phyloP scores from a whole-genome alignment of 2,329 filamentous ascomycete species.

The Neopestalotiopsis rosae region DNA sequence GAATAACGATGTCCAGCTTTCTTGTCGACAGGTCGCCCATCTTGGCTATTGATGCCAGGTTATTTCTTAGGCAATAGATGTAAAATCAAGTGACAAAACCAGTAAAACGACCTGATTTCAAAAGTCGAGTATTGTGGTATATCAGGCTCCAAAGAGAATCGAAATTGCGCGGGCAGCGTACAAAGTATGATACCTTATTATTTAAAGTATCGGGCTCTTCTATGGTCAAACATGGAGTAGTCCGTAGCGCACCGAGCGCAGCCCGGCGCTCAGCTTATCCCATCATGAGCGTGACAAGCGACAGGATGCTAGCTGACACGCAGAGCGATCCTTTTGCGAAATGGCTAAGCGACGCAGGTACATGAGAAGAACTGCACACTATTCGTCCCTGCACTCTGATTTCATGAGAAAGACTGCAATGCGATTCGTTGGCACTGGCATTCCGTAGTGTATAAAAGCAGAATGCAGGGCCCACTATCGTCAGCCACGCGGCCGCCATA shows the following conservation, averaged over 20 bases:
- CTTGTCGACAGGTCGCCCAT: constrained; percentile 6
- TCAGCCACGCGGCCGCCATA: background rate
- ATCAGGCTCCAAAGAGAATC: background rate
- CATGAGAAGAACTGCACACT: background rate
- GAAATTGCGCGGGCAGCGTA: background rate
- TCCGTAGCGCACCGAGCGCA: constrained; percentile 4
- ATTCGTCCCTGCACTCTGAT: background rate
- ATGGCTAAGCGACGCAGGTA: background rate
- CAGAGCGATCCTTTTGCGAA: background rate
- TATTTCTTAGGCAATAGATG: background rate
- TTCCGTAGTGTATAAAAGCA: background rate
- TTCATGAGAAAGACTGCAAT: background rate
- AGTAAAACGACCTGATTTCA: background rate
- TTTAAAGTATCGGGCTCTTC: background rate
- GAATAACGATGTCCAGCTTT: constrained; percentile 17
- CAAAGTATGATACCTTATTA: background rate
- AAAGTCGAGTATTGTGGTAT: background rate
- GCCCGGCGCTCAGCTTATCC: background rate
- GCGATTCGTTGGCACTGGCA: background rate
- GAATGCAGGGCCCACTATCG: background rate
- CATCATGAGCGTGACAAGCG: background rate
- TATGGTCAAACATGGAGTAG: constrained; percentile 8
- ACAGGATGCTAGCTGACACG: background rate
- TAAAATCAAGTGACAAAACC: background rate
- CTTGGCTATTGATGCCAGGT: background rate